Evolutionary conservation across 306 rosid species (phyloP), one percentile per base, ranked within the genome.

Genomic region (Alnus rubra): DNA sequence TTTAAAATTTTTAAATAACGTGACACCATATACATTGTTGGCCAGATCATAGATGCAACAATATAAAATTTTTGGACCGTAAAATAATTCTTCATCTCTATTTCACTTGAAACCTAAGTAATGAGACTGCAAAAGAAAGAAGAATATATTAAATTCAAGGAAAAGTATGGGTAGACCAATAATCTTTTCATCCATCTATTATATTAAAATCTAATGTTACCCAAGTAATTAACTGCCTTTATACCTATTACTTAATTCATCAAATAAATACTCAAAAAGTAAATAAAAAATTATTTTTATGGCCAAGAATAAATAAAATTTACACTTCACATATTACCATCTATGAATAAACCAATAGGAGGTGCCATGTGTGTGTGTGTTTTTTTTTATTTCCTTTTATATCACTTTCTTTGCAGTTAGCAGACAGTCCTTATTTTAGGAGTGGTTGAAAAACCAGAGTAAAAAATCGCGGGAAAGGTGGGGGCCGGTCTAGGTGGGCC

Each of bases 391-490:
- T 2, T 39, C 16, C 35, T 35, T 78, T 78, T 45, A 55, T 45
- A 69, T 78, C 51, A n/a, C 39, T 73, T 69, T 77, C 68, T 69
- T 42, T 7, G 55, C 74, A 11, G 68, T 77, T 77, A 52, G 68
- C 55, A 23, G 23, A 15, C 56, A 35, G 28, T 23, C 74, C 55
- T 37, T 52, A 71, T 54, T 74, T 50, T 9, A 37, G 80, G 89
- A 83, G 81, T 81, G 2, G 83, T 81, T 86, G 82, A 83, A 65
- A 31, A 55, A 7, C 72, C 12, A 44, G 60, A 48, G 10, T 35
- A 30, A 75, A 76, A 64, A 48, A 65, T 74, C 33, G 70, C 50
- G 47, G 77, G 76, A 78, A 74, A 76, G 63, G 81, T 71, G 33
- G 78, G 54, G 71, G 69, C 64, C 64, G 23, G 84, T 77, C 53